Conservation (phyloP, 257 asterid species). For the Solanum pinnatisectum region DNA sequence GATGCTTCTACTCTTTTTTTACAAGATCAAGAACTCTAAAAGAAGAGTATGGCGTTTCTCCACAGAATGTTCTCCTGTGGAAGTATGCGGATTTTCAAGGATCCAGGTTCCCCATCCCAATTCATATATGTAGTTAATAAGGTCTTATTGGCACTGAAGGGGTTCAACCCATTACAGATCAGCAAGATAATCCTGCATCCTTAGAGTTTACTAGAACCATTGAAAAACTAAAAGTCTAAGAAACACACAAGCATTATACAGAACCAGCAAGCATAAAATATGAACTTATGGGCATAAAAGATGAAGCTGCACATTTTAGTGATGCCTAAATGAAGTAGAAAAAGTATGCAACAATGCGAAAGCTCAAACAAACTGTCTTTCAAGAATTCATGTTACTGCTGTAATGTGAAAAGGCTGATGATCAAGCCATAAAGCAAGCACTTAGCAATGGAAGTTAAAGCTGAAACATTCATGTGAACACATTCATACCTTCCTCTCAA, state of each 20-base stretch:
- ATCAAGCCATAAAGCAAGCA: not conserved
- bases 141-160: not conserved
- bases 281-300: not conserved
- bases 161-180: not conserved
- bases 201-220: not conserved
- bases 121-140: not conserved
- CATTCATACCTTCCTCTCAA: constrained; percentile 81
- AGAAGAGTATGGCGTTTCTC: not conserved
- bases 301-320: not conserved
- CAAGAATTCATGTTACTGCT: not conserved
- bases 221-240: not conserved
- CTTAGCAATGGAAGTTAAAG: not conserved
- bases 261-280: not conserved
- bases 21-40: not conserved
- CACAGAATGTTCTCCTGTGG: not conserved
- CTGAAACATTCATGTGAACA: not conserved
- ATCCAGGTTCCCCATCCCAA: not conserved
- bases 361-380: not conserved
- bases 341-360: not conserved
- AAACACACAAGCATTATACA: not conserved
- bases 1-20: not conserved
- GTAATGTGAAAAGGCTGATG: not conserved
- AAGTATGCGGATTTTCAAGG: not conserved
- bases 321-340: not conserved
- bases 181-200: not conserved